Evolutionary conservation across 2,329 filamentous ascomycete genomes (phyloP), one percentile per base, ranked within the genome.

Genomic region (Paraphoma chrysanthemicola): DNA sequence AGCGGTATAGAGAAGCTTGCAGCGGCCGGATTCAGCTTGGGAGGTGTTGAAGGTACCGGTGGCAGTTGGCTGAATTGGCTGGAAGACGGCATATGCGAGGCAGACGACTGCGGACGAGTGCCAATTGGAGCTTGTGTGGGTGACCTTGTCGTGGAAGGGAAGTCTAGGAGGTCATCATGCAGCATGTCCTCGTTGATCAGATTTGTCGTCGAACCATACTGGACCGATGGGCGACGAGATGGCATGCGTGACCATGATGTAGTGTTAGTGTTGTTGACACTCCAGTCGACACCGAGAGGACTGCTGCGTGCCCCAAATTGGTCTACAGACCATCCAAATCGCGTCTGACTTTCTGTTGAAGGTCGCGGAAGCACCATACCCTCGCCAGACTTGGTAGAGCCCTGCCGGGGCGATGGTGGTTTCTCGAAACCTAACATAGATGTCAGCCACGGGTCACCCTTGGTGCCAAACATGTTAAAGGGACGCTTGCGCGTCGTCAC

Each of bases 161-260:
- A 82, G 59, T 83, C 80, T n/a, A 69, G 77, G 68, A 73, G 81
- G 47, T 86, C 83, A 28, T 81, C 81, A 29, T 83, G 80, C 38
- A 80, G 57, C 11, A 68, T 72, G 41, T 84, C 80, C 12, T 85
- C 82, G 50, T 85, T 78, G 2, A 84, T 80, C 14, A 88, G 75
- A 57, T 86, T 85, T 74, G 85, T 88, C 1, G 90, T 88, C 1
- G 90, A 92, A 11, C 90, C 91, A 66, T 88, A 85, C 61, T 95
- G 91, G 7, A 92, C 81, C 0, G 92, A 96, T 12, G 91, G 91
- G 36, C 93, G 86, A 48, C 93, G 86, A 33, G 93, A 96, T 7
- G 90, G 88, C 66, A 87, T 90, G 39, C 90, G 82, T 5, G 91
- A 90, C 89, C 90, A 95, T 1, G 90, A 77, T 53, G 57, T 67